Evolutionary conservation across 441 rosid genomes (phyloP).

Genomic region (Populus hybrid): DNA sequence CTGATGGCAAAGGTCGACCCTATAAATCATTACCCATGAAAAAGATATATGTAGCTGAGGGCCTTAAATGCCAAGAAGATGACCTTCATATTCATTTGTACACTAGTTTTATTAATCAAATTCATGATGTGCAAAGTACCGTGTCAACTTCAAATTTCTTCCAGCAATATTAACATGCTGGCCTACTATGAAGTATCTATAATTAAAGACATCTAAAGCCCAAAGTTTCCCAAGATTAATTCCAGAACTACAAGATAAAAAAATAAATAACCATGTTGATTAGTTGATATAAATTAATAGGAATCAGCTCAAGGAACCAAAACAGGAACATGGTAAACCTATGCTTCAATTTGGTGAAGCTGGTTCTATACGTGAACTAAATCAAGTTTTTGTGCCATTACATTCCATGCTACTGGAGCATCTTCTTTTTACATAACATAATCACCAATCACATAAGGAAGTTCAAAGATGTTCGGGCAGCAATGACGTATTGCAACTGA

Average conservation of each 20-base stretch:
- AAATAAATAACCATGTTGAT: neutral
- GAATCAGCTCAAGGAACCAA: neutral
- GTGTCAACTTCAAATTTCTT: neutral
- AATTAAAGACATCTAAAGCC: neutral
- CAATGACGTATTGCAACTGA: neutral
- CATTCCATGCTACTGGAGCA: neutral
- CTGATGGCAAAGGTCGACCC: constrained; percentile 92
- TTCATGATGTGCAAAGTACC: neutral
- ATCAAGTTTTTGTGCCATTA: neutral
- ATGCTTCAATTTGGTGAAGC: neutral
- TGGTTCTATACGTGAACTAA: neutral
- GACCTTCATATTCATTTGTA: neutral
- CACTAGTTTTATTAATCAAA: neutral
- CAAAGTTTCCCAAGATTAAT: neutral
- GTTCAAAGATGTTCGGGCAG: neutral
- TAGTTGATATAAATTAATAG: neutral
- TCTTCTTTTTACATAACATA: neutral
- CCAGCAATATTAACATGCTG: neutral
- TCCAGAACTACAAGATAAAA: neutral
- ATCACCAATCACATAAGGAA: neutral
- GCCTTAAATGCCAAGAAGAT: neutral
- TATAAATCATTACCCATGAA: constrained; percentile 19
- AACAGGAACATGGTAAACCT: neutral
- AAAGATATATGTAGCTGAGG: neutral
- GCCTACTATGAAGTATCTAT: neutral